Percentiles rank a stretch among this genome's conserved stretches.
phyloP scores from a whole-genome alignment of 1,139 yeast species.

The Geotrichum aggregatum region DNA sequence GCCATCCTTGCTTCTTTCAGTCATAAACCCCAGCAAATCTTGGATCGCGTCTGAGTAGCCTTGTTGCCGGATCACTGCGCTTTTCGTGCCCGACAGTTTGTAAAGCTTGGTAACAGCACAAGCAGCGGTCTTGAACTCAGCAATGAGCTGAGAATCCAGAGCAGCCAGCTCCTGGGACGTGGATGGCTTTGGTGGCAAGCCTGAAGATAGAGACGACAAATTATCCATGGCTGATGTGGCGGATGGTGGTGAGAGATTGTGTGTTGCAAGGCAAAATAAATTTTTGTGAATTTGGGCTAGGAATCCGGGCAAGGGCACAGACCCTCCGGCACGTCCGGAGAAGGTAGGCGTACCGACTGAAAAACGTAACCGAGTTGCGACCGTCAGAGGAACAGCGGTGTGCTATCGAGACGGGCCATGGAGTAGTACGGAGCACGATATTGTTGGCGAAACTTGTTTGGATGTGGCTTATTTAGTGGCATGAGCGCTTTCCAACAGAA shows the following conservation, averaged over 20 bases:
- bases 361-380: no score
- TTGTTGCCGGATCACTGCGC: conserved; percentile 28
- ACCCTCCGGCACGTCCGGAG: no score
- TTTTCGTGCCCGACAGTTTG: conserved; percentile 31
- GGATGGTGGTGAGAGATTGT: neutral
- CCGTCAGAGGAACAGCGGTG: no score
- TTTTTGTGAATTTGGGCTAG: no score
- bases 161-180: conserved; percentile 16
- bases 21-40: conserved; percentile 21
- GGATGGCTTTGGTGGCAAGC: neutral
- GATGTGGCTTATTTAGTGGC: neutral
- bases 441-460: neutral
- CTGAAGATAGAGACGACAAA: conserved; percentile 28
- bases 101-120: conserved; percentile 19
- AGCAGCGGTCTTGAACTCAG: conserved; percentile 22
- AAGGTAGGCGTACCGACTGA: no score
- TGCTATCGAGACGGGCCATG: no score
- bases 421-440: neutral
- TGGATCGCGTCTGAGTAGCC: conserved; percentile 32
- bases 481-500: neutral
- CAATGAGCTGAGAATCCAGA: conserved; percentile 12
- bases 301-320: no score
- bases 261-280: neutral
- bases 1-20: neutral
- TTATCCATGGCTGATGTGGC: conserved; percentile 29